phyloP scores from a whole-genome alignment of 768 basidiomycete genomes.

The Podaxis carcinomalis region DNA sequence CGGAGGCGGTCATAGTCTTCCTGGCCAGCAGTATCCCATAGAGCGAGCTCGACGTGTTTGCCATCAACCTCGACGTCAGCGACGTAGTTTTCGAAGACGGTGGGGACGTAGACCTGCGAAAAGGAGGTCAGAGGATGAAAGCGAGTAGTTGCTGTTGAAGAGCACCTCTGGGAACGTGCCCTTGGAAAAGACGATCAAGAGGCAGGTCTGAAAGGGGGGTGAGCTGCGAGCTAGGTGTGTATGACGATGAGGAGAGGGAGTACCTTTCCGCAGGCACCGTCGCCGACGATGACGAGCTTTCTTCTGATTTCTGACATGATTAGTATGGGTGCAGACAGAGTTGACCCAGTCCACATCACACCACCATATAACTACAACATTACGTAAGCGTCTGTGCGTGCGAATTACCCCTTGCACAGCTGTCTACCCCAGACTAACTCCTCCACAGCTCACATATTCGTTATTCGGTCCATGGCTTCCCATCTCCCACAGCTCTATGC shows the following conservation, averaged over 20 bases:
- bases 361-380: constrained; percentile 11
- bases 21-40: constrained; percentile 99
- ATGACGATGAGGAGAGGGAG: constrained; percentile 4
- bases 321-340: constrained; percentile 12
- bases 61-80: constrained; percentile 98
- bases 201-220: constrained; percentile 60
- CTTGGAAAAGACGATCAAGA: constrained; percentile 95
- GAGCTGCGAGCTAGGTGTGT: neutral
- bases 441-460: constrained; percentile 53
- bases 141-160: neutral
- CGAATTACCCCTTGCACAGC: neutral
- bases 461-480: constrained; percentile 60
- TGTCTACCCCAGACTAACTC: constrained; percentile 21
- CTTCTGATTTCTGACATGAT: constrained; percentile 96
- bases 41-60: constrained; percentile 95
- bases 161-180: constrained; percentile 92
- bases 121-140: neutral
- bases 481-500: constrained; percentile 69
- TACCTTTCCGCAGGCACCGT: constrained; percentile 96
- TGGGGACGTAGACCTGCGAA: constrained; percentile 92
- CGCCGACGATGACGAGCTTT: constrained; percentile 98
- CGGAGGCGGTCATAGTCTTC: constrained; percentile 99
- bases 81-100: constrained; percentile 99
- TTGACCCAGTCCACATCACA: constrained; percentile 9
- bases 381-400: constrained; percentile 13